Percentiles rank a stretch among this genome's conserved stretches.
These are phyloP conservation scores for Pestalotiopsis sp. DNA, from an alignment of 2,329 filamentous ascomycete genomes.

Conservation along the genomic window DNA sequence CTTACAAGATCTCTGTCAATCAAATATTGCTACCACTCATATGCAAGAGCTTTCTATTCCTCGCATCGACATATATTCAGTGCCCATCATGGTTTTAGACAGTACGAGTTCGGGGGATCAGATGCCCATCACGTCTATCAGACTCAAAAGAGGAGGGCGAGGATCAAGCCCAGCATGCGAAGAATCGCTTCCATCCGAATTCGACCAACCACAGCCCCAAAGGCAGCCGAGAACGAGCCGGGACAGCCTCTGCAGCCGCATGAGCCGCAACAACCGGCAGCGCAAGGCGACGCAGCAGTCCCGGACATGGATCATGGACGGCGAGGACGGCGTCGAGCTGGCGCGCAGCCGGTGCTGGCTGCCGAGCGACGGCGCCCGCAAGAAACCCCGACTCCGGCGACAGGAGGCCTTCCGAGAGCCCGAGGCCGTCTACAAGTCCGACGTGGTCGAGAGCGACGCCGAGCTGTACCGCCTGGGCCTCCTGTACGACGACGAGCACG, in stretches of 20 bases:
- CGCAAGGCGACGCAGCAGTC: slow-evolving; percentile 11
- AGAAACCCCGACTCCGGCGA: slow-evolving; percentile 24
- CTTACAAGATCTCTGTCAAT: background rate
- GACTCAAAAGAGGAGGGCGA: slow-evolving; percentile 3
- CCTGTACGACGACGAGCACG: slow-evolving; percentile 23
- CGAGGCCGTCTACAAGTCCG: slow-evolving; percentile 16
- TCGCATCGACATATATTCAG: background rate
- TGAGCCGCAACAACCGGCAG: slow-evolving; percentile 14
- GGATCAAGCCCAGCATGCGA: background rate
- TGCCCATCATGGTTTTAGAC: slow-evolving; percentile 1
- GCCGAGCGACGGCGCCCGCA: slow-evolving; percentile 19
- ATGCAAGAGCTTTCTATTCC: background rate
- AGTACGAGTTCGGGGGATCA: background rate
- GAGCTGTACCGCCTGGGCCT: slow-evolving; percentile 27
- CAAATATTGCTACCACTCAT: background rate
- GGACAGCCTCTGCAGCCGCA: slow-evolving; percentile 5
- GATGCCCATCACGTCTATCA: background rate
- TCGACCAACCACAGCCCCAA: background rate
- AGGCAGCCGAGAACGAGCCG: slow-evolving; percentile 7
- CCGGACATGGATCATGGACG: slow-evolving; percentile 13
- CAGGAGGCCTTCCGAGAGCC: slow-evolving; percentile 28
- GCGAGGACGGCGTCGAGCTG: slow-evolving; percentile 6
- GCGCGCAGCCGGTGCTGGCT: slow-evolving; percentile 16
- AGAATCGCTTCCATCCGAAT: background rate
- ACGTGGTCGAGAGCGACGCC: slow-evolving; percentile 22